Evolutionary conservation across 1,139 yeast species (phyloP), one percentile per base, ranked within the genome.

Genomic region (Lodderomyces metapsilosis): DNA sequence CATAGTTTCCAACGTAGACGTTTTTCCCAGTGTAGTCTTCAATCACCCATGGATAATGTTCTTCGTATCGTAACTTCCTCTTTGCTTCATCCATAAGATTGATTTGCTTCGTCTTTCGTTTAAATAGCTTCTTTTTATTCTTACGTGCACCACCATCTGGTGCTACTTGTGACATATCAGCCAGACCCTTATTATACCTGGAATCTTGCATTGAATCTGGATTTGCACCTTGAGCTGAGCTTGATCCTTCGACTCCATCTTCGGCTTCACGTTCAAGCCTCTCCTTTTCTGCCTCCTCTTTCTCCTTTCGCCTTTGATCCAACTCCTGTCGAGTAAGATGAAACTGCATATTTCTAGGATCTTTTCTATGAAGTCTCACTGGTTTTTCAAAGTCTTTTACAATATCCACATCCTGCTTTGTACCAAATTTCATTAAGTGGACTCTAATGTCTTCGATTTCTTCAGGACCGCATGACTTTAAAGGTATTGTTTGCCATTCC

Each of bases 11-110:
- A 17, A 91, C 97, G 84, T 88, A 92, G 0, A 95, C 94, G 59
- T 92, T 91, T 47, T 80, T 76, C 42, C 96, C 96, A 53, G 88
- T 96, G 61, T 87, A 91, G 64, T 94, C 98, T 65, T 91, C 97
- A 74, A 94, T 71, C 15, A 94, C 95, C 98, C 98, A 92, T 0
- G 98, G 98, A 54, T 88, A 91, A 58, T 84, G 88, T 64, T 92
- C 98, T 63, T 92, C 98, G 58, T 91, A 92, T 54, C 98, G 74
- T 49, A 92, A 67, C 57, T 80, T 84, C 47, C 94, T 76, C 47
- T 88, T 91, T 9, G 78, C 79, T 52, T 89, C 97, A 54, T 88
- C 88, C 59, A 87, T 80, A 15, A 84, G 76, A 53, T 80, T 81
- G 23, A 88, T 80, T 59, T 91, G 96, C 52, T 92, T 77, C 0